Evolutionary conservation across 2,329 filamentous ascomycete genomes (phyloP), one percentile per base, ranked within the genome.

Genomic region (Catunica adiposa): DNA sequence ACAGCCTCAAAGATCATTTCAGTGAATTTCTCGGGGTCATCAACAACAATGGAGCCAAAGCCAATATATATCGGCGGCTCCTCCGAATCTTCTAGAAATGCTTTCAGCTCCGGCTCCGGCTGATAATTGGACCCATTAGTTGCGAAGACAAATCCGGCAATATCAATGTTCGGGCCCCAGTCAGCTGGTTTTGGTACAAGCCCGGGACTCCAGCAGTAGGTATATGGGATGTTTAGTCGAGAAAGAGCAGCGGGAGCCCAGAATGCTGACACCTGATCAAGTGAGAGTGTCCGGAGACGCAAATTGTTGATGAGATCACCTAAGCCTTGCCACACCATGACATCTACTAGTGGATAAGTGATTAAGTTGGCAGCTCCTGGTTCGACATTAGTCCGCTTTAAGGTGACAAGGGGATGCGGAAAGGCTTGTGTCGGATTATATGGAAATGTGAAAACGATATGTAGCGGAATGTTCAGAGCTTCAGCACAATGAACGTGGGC

Each of bases 251-350:
- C 84, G 0, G 85, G 84, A 0, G 84, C 86, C 84, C 84, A 89
- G 0, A 89, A 69, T 0, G 81, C 86, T 37, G 81, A 85, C 1
- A 90, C 79, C 0, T 84, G 82, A 60, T 89, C 85, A 0, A 90
- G 69, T 1, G 76, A 77, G 1, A 90, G 70, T 0, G 80, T 86
- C 55, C 81, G 78, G 3, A 79, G 73, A 50, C 86, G 75, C 61
- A 89, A 88, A 26, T 79, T 72, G 63, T 90, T 90, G 60, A 90
- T 77, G 26, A 90, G 69, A 64, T 89, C 86, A 1, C 86, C 86
- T 0, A 90, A 72, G 0, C 89, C 89, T 66, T 95, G 88, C 89
- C 89, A 95, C 1, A 88, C 84, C 76, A 90, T 86, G 78, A 87
- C 83, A 64, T 90, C 86, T 1, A 90, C 84, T 37, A 90, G 68